A percentile compares a stretch with the other conserved stretches of the same genome.
Conservation (phyloP, 805 yeast species). For the Pichia nakasei region DNA sequence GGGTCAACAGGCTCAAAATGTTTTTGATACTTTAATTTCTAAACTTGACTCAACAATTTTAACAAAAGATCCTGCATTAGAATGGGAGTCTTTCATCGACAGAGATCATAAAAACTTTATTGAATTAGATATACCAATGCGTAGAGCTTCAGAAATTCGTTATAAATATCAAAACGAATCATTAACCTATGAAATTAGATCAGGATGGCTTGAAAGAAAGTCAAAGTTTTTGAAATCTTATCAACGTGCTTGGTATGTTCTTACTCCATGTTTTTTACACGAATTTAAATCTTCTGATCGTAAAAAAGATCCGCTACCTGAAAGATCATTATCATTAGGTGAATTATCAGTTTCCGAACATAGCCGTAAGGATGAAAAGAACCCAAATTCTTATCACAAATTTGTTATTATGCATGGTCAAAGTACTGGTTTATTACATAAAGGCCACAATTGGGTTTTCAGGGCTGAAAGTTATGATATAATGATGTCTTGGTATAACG, state of each 20-base stretch:
- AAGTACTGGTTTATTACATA: slow-evolving; percentile 60
- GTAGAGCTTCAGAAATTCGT: slow-evolving; percentile 50
- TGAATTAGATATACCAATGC: slow-evolving; percentile 49
- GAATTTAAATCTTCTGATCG: slow-evolving; percentile 83
- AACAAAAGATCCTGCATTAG: slow-evolving; percentile 68
- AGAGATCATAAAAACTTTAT: slow-evolving; percentile 60
- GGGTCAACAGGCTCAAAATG: slow-evolving; percentile 65
- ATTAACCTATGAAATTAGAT: slow-evolving; percentile 55
- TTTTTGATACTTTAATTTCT: slow-evolving; percentile 57
- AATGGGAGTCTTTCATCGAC: slow-evolving; percentile 80
- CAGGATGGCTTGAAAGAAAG: slow-evolving; percentile 80
- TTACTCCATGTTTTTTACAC: slow-evolving; percentile 82
- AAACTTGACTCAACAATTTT: slow-evolving; percentile 62
- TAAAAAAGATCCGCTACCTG: slow-evolving; percentile 71
- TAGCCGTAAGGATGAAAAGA: slow-evolving; percentile 57
- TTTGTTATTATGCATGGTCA: slow-evolving; percentile 74
- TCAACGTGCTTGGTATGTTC: slow-evolving; percentile 81
- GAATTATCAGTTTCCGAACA: slow-evolving; percentile 80
- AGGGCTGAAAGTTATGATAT: slow-evolving; percentile 73
- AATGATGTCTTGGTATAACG: slow-evolving; percentile 82
- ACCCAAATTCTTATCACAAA: slow-evolving; percentile 50
- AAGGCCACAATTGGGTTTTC: slow-evolving; percentile 93
- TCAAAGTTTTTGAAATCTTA: slow-evolving; percentile 90
- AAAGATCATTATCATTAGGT: slow-evolving; percentile 71
- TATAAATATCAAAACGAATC: slow-evolving; percentile 67